A percentile compares a stretch with the other conserved stretches of the same genome.
Evolutionary conservation across 2,329 filamentous ascomycete genomes (phyloP).

Genomic region (Bretziella fagacearum): DNA sequence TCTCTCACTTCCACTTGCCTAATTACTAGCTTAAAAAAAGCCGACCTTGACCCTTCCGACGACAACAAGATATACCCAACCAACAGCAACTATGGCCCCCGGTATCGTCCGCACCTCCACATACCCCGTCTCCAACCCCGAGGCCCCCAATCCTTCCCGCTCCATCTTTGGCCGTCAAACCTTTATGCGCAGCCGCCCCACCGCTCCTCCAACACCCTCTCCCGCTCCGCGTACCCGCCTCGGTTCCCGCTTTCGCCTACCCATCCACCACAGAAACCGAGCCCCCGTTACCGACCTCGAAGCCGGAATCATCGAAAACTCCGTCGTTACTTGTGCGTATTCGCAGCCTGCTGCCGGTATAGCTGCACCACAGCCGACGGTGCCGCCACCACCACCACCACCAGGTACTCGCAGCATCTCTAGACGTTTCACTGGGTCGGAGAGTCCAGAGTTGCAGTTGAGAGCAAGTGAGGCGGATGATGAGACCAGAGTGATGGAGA

Average conservation of each 20-base stretch:
- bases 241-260: neutral
- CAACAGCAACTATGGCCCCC: neutral
- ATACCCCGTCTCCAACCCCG: neutral
- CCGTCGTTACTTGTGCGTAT: neutral
- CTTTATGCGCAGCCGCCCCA: slow-evolving; percentile 5
- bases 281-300: neutral
- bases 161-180: slow-evolving; percentile 8
- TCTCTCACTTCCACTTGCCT: neutral
- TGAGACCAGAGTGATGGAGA: neutral
- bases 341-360: neutral
- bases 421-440: slow-evolving; percentile 24
- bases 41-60: no score
- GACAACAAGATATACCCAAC: no score
- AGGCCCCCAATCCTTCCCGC: neutral
- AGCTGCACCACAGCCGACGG: slow-evolving; percentile 2
- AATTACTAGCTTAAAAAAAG: no score
- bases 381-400: neutral
- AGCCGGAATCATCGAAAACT: slow-evolving; percentile 1
- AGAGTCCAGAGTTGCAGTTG: slow-evolving; percentile 33
- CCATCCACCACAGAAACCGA: neutral
- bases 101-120: neutral
- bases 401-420: neutral
- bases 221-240: neutral
- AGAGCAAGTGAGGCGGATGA: slow-evolving; percentile 16
- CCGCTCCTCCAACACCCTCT: slow-evolving; percentile 8